Percentiles rank a stretch among this genome's conserved stretches.
Evolutionary conservation across 257 asterid genomes (phyloP).

Genomic region (Lantana camara): DNA sequence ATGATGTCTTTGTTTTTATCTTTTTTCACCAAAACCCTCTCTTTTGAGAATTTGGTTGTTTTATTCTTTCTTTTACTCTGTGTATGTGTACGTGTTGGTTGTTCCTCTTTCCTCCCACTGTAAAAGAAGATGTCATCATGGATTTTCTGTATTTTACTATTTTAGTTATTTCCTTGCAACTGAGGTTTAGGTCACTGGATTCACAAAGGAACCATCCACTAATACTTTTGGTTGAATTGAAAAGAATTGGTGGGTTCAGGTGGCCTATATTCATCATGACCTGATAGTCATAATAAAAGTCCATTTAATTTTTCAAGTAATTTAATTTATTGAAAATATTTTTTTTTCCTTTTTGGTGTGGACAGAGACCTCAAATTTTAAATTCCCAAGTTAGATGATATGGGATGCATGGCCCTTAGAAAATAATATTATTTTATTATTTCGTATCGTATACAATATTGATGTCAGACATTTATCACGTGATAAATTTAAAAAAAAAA

Average conservation of each 20-base stretch:
- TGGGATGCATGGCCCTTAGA: too few relatives aligned
- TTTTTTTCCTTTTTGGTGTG: neutral
- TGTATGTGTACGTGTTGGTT: neutral
- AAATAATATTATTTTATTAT: too few relatives aligned
- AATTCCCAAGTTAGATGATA: too few relatives aligned
- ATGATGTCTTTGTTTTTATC: conserved; percentile 30
- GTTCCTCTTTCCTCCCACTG: too few relatives aligned
- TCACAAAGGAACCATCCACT: neutral
- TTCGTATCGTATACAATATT: too few relatives aligned
- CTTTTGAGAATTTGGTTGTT: neutral
- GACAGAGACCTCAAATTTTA: neutral
- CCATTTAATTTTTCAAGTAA: neutral
- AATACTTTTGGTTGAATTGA: conserved; percentile 5
- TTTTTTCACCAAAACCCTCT: conserved; percentile 17
- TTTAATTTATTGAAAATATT: neutral
- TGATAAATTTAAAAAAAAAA: too few relatives aligned
- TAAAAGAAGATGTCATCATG: conserved; percentile 19
- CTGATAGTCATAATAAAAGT: conserved; percentile 3
- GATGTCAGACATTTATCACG: too few relatives aligned
- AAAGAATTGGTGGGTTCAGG: conserved; percentile 25
- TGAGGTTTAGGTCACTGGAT: conserved; percentile 21
- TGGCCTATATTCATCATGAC: conserved; percentile 13
- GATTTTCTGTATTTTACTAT: conserved; percentile 24
- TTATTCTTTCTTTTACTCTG: neutral
- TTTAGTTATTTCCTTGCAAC: conserved; percentile 17